A percentile compares a stretch with the other conserved stretches of the same genome.
These are phyloP conservation scores for Boletus rubescentipes DNA, from an alignment of 768 basidiomycete species.

Conservation along the genomic window DNA sequence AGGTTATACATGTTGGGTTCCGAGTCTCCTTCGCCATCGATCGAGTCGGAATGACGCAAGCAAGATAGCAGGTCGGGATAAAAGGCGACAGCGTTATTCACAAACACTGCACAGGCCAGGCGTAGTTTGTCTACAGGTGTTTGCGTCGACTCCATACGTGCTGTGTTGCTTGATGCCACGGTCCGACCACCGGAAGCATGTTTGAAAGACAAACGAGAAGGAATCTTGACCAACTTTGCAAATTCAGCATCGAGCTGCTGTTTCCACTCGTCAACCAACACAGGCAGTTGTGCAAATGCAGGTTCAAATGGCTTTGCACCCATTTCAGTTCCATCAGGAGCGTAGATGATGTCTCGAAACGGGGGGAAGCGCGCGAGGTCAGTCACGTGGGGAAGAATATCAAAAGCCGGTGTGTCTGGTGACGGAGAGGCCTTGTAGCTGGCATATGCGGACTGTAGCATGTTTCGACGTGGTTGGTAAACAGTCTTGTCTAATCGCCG, in stretches of 20 bases:
- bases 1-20: not conserved
- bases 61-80: not conserved
- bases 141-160: too few species aligned
- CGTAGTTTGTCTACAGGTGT: not conserved
- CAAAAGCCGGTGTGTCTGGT: not conserved
- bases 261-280: not conserved
- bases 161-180: not conserved
- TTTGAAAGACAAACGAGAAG: not conserved
- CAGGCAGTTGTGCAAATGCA: conserved; percentile 7
- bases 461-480: not conserved
- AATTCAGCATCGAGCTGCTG: conserved; percentile 1
- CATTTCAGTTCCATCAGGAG: not conserved
- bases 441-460: not conserved
- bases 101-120: conserved; percentile 3
- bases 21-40: too few species aligned
- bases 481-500: not conserved
- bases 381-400: not conserved
- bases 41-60: not conserved
- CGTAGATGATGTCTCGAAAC: conserved; percentile 2
- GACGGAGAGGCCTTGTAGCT: not conserved
- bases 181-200: too few species aligned
- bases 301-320: not conserved
- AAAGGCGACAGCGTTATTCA: not conserved
- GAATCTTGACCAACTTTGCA: not conserved
- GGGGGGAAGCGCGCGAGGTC: not conserved